phyloP scores from a whole-genome alignment of 352 stramenopile species.

The Phytophthora podocarpi region DNA sequence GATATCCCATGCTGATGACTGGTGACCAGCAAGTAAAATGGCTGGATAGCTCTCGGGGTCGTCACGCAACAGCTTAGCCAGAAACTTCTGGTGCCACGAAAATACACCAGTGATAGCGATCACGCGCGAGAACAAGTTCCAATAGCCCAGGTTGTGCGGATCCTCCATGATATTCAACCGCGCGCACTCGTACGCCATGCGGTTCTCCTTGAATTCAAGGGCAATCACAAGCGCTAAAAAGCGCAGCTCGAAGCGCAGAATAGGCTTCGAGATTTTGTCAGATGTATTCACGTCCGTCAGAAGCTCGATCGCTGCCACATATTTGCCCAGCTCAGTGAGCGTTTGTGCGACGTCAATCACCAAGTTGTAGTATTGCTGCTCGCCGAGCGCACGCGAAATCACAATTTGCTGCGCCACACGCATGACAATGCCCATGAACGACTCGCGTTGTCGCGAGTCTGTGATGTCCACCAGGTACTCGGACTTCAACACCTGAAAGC shows the following conservation, averaged over 20 bases:
- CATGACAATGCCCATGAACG: constrained; percentile 87
- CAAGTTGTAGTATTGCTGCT: constrained; percentile 78
- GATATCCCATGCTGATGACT: constrained; percentile 86
- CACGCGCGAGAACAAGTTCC: constrained; percentile 85
- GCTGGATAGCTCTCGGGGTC: constrained; percentile 79
- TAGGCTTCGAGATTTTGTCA: constrained; percentile 78
- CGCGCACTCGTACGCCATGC: constrained; percentile 89
- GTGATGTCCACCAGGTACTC: constrained; percentile 86
- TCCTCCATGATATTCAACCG: constrained; percentile 89
- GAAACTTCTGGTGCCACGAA: constrained; percentile 89
- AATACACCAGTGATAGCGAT: constrained; percentile 86
- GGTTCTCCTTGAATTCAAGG: constrained; percentile 85
- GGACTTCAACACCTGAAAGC: constrained; percentile 82
- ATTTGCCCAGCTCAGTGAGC: constrained; percentile 80
- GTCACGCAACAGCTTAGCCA: constrained; percentile 80
- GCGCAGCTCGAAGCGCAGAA: constrained; percentile 77
- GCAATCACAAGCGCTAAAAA: constrained; percentile 86
- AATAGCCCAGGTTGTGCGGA: constrained; percentile 79
- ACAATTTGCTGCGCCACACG: constrained; percentile 84
- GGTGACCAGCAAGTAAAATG: constrained; percentile 81
- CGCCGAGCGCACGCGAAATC: constrained; percentile 70
- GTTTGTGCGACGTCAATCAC: constrained; percentile 83
- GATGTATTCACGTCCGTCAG: constrained; percentile 88
- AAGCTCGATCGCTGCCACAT: constrained; percentile 83
- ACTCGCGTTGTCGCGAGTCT: constrained; percentile 72